Base-by-base conservation (phyloP, 2,329 filamentous ascomycete genomes). In the Beauveria sp. region DNA sequence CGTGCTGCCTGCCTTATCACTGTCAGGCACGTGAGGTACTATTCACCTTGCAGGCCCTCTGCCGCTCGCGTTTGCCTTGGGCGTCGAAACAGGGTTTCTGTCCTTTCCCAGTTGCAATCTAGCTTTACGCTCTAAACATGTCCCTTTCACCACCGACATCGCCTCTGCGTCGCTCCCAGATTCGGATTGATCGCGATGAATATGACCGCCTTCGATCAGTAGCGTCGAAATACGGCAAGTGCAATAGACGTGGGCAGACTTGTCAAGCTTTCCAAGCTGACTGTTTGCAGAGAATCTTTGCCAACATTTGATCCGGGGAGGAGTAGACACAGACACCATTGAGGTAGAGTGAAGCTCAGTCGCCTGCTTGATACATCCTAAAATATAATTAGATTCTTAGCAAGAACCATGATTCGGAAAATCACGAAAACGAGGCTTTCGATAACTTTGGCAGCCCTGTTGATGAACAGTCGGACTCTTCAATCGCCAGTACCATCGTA, bases 281-380 rank as follows among this genome's bases (percentile, higher is more conserved):
- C 16, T 30, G 26, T 12, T 40, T 26, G 9, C 43, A 79, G 77
- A 68, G n/a, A 77, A 77, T 59, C 69, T 83, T 46, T 71, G 73
- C 55, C 74, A 72, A n/a, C 83, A 80, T 59, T 76, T 85, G 30
- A 69, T 79, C 53, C 70, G 70, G 62, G 79, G 78, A 28, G 82
- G 82, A 5, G 75, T 84, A 44, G 71, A 71, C 2, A 72, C 80
- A 58, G 73, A 75, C 20, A 77, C 77, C 20, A 73, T 84, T 63
- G 72, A 70, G 64, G 79, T 81, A 74, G 37, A 24, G 37, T 48
- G 2, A 24, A 63, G 76, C 70, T 46, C 44, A 41, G 47, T 18
- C 14, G 10, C 30, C 16, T 28, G 26, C 30, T 44, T 44, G 34
- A 37, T 20, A n/a, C 61, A 20, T 34, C 41, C 53, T 66, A 46